Evolutionary conservation across 73 alveolate genomes (phyloP).

Genomic region (Paramecium sexaurelia): DNA sequence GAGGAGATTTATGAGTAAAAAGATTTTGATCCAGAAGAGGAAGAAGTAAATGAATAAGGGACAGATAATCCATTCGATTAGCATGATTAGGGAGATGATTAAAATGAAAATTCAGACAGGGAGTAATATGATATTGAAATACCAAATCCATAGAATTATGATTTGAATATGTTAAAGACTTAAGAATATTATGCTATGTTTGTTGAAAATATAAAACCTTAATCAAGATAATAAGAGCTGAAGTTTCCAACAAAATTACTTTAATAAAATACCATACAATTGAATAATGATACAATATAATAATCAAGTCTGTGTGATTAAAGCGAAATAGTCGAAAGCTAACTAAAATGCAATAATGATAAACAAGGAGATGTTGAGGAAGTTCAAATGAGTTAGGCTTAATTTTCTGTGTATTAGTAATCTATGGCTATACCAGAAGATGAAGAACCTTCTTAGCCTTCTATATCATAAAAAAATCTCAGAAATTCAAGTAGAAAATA

Average conservation of each 20-base stretch:
- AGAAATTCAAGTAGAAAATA: conserved; percentile 14
- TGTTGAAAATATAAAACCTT: conserved; percentile 14
- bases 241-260: conserved; percentile 23
- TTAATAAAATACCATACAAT: conserved; percentile 13
- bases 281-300: neutral
- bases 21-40: neutral
- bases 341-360: neutral
- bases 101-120: neutral
- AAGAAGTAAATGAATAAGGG: neutral
- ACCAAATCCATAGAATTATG: neutral
- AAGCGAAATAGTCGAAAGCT: conserved; percentile 3
- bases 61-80: neutral
- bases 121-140: neutral
- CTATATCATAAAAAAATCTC: neutral
- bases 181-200: conserved; percentile 38
- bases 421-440: conserved; percentile 23
- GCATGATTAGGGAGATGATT: neutral
- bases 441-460: neutral
- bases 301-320: neutral
- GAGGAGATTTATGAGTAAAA: neutral
- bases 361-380: neutral
- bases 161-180: neutral
- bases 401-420: neutral
- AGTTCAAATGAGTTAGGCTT: conserved; percentile 25
- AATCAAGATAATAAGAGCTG: conserved; percentile 22